These are phyloP conservation scores for Parsonsia alboflavescens DNA, from an alignment of 257 asterid genomes.

Conservation along the genomic window DNA sequence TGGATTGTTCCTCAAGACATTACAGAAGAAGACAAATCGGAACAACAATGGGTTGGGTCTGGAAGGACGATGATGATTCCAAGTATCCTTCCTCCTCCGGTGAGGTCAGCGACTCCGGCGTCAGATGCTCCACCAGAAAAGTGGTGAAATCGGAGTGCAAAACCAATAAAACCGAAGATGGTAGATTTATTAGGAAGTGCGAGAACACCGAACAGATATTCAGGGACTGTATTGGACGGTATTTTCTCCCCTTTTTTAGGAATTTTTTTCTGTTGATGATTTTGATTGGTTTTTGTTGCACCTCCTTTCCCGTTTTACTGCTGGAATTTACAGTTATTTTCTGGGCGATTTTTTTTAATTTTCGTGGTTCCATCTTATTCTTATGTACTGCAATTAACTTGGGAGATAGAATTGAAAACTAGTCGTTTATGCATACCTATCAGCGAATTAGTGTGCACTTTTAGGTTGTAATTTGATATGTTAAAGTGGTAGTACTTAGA, in stretches of 20 bases:
- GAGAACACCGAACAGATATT: conserved; percentile 67
- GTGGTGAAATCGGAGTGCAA: conserved; percentile 64
- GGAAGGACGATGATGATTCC: conserved; percentile 36
- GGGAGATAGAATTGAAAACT: background rate
- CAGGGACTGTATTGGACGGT: conserved; percentile 80
- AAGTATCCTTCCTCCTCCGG: conserved; percentile 21
- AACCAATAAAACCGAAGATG: conserved; percentile 78
- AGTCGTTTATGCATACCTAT: background rate
- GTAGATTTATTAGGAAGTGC: conserved; percentile 76
- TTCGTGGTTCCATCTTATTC: background rate
- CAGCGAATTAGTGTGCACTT: background rate
- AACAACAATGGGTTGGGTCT: conserved; percentile 59
- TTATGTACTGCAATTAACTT: background rate
- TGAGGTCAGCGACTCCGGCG: conserved; percentile 16
- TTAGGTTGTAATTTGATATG: background rate
- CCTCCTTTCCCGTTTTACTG: background rate
- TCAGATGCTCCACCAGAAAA: conserved; percentile 52
- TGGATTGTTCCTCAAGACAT: conserved; percentile 1
- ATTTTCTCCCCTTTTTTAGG: background rate
- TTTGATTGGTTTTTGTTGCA: background rate
- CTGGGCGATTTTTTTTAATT: background rate
- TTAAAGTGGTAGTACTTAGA: background rate
- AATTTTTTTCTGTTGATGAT: background rate
- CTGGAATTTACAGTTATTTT: background rate
- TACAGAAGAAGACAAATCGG: background rate